Percentiles rank a stretch among this genome's conserved stretches.
Conservation (phyloP, 2,329 filamentous ascomycete species). For the Metarhizium rileyi region DNA sequence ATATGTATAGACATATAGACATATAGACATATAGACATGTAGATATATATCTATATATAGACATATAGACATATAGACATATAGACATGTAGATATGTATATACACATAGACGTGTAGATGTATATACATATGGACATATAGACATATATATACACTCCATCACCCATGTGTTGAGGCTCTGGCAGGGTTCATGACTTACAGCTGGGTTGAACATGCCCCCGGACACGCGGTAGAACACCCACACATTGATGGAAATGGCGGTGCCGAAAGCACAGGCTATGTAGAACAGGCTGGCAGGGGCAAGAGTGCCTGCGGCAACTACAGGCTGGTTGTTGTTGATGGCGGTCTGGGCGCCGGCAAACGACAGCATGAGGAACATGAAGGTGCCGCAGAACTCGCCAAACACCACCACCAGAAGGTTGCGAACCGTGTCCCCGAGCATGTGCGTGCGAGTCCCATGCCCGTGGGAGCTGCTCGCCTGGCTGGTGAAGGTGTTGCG, state of each 20-base stretch:
- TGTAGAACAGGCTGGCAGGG: constrained; percentile 34
- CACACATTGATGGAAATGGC: constrained; percentile 42
- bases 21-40: too few relatives aligned
- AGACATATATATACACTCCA: background rate
- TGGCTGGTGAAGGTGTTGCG: background rate
- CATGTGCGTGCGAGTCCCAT: background rate
- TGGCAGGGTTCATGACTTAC: constrained; percentile 21
- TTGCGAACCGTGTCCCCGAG: constrained; percentile 17
- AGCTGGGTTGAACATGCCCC: constrained; percentile 41
- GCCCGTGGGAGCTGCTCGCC: background rate
- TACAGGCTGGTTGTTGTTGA: constrained; percentile 20
- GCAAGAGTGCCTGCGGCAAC: constrained; percentile 19
- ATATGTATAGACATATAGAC: too few relatives aligned
- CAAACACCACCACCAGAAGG: constrained; percentile 31
- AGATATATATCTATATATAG: too few relatives aligned
- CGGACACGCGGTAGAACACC: constrained; percentile 42
- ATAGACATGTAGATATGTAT: too few relatives aligned
- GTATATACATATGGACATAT: too few relatives aligned
- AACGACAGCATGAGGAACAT: constrained; percentile 39
- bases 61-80: too few relatives aligned
- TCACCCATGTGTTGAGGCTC: too few relatives aligned
- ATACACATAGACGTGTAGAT: background rate
- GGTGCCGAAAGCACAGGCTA: constrained; percentile 39
- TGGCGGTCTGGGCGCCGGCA: constrained; percentile 28
- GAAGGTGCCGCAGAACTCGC: constrained; percentile 44